Evolutionary conservation across 2,329 filamentous ascomycete genomes (phyloP).

Genomic region (Alternaria arborescens): DNA sequence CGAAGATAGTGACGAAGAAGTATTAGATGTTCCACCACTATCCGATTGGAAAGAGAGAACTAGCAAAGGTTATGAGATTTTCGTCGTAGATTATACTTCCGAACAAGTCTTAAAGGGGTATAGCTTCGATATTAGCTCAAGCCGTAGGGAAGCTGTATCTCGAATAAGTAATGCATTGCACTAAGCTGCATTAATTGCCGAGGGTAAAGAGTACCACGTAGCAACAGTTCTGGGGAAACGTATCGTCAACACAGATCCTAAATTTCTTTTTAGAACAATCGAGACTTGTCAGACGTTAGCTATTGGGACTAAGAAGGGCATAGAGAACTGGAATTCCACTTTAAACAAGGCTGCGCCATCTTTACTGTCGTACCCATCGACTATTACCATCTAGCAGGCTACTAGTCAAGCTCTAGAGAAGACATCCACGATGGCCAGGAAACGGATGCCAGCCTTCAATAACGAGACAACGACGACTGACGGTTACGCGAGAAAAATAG

Average conservation of each 20-base stretch:
- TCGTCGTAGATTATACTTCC: neutral
- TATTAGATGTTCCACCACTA: neutral
- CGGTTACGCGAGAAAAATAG: too few relatives aligned
- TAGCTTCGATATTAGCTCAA: neutral
- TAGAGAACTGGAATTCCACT: neutral
- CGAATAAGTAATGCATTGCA: neutral
- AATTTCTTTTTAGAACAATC: neutral
- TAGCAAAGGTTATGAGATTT: neutral
- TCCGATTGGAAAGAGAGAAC: neutral
- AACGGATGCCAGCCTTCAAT: too few relatives aligned
- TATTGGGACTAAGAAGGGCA: neutral
- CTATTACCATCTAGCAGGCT: neutral
- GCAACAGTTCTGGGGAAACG: neutral
- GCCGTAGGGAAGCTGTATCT: neutral
- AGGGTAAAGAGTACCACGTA: neutral
- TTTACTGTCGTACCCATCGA: neutral
- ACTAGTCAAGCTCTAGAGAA: neutral
- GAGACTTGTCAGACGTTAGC: neutral
- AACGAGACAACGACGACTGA: too few relatives aligned
- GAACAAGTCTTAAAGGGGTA: neutral
- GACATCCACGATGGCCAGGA: too few relatives aligned
- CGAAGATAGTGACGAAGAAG: neutral
- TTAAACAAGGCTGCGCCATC: neutral
- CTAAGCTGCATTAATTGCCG: neutral
- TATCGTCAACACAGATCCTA: neutral